phyloP scores from a whole-genome alignment of 1,284 basidiomycete species.

The Cerioporus squamosus region DNA sequence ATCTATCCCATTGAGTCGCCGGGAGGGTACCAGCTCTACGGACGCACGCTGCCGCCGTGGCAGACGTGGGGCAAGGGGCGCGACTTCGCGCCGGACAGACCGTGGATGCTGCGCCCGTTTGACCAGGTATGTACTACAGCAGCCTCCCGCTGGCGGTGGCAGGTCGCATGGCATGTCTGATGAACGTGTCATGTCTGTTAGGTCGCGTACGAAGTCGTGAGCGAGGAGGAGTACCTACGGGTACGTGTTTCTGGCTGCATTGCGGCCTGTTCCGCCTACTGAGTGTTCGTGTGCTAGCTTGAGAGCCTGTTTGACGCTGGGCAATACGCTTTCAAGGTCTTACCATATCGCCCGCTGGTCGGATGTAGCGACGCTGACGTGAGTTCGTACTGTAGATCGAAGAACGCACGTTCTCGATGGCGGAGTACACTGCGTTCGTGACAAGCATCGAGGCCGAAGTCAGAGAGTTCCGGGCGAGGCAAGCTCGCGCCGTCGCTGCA shows the following conservation, averaged over 20 bases:
- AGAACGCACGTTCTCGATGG: constrained; percentile 54
- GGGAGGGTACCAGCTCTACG: constrained; percentile 69
- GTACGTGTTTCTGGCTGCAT: constrained; percentile 31
- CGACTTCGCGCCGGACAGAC: constrained; percentile 50
- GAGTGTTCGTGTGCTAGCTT: constrained; percentile 38
- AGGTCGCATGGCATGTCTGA: too few species aligned
- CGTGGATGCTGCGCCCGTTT: constrained; percentile 68
- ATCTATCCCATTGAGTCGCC: constrained; percentile 73
- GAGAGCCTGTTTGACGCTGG: constrained; percentile 67
- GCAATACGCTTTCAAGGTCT: constrained; percentile 58
- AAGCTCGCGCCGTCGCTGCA: constrained; percentile 38
- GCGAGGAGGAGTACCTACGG: constrained; percentile 50
- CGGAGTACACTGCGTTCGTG: constrained; percentile 51
- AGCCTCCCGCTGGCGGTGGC: too few species aligned
- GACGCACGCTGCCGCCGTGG: constrained; percentile 62
- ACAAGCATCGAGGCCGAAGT: constrained; percentile 48
- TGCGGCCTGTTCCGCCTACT: neutral
- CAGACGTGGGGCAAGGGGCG: constrained; percentile 61
- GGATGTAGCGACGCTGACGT: neutral
- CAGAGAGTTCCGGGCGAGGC: constrained; percentile 45
- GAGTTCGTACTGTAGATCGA: constrained; percentile 49
- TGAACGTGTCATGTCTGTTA: constrained; percentile 26
- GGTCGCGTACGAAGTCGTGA: constrained; percentile 52
- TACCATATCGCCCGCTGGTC: too few species aligned
- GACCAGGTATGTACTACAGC: constrained; percentile 59